Base-by-base conservation (phyloP, 257 asterid species). In the Scutellaria barbata region DNA sequence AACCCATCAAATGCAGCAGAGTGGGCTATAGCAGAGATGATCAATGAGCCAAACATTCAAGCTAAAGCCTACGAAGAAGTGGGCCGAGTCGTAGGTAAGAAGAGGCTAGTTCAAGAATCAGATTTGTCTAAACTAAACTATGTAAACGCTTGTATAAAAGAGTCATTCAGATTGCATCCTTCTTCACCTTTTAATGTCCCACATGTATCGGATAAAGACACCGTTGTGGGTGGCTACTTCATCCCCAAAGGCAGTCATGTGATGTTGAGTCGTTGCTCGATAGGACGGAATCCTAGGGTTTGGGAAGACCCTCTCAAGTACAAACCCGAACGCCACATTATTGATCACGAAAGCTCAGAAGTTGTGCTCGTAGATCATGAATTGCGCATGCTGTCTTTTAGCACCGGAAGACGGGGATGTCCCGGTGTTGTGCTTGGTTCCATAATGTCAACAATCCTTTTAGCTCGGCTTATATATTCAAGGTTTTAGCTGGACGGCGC, bases 161-260 rank as follows among this genome's bases (percentile, higher is more conserved):
- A 83, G 54, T 68, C 79, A 0, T 71, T 77, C 5, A 61, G 87
- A 8, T 45, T 82, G 13, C 82, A 82, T 10, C 84, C 84, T 0
- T 0, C 76, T 0, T 20, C 71, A 0, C 76, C 80, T 0, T 82
- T 79, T 60, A 79, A 71, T 8, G 8, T 71, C 20, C 84, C 84
- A 6, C 86, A 76, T 5, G 74, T 55, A 1, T 76, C 84, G 12
- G 7, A 40, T 0, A 8, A 47, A n/a, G 84, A 82, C 7, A 22
- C 74, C 0, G 10, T 47, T 13, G 72, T 79, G 1, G 65, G 46
- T 35, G 76, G 80, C 51, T 82, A 82, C 43, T 66, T 79, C 22
- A 76, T 82, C 10, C 84, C 84, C 0, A 74, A 74, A 37, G 81
- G 82, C n/a, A 82, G 87, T 18, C 61, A 73, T 6, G 72, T 82